A percentile compares a stretch with the other conserved stretches of the same genome.
Evolutionary conservation across 169 alveolate species (phyloP).

Genomic region (Plasmodium vivax): DNA sequence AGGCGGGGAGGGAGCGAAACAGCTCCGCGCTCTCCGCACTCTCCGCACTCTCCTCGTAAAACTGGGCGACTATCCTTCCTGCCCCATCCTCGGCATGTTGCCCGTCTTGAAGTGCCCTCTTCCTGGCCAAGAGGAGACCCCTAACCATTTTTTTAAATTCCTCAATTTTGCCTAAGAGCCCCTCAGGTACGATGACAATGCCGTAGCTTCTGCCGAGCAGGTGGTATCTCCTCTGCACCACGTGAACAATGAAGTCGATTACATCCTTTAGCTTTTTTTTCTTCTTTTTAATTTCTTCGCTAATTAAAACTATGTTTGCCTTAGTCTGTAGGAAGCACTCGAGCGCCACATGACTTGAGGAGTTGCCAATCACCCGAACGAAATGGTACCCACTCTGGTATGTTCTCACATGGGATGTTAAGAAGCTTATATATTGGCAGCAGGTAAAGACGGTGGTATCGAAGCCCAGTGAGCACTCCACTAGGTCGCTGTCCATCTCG

Average conservation of each 20-base stretch:
- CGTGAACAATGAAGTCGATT: slow-evolving; percentile 85
- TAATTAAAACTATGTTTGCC: slow-evolving; percentile 91
- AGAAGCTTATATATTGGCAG: slow-evolving; percentile 92
- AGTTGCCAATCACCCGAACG: slow-evolving; percentile 94
- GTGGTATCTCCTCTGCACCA: slow-evolving; percentile 86
- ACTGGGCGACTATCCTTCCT: background rate
- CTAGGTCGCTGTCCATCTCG: slow-evolving; percentile 92
- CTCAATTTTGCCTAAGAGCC: slow-evolving; percentile 92
- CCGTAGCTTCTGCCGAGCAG: slow-evolving; percentile 90
- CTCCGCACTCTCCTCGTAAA: background rate
- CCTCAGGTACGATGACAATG: slow-evolving; percentile 94
- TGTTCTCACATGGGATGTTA: slow-evolving; percentile 88
- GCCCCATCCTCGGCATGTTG: background rate
- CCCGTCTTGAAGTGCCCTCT: slow-evolving; percentile 25
- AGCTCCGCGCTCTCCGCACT: slow-evolving; percentile 40
- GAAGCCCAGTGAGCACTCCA: slow-evolving; percentile 95
- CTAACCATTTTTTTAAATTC: slow-evolving; percentile 90
- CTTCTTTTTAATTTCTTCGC: slow-evolving; percentile 91
- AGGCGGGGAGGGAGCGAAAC: slow-evolving; percentile 87
- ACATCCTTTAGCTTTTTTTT: slow-evolving; percentile 86
- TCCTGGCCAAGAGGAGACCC: slow-evolving; percentile 89
- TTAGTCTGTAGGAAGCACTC: slow-evolving; percentile 94
- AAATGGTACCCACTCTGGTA: slow-evolving; percentile 92
- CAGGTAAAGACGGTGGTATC: slow-evolving; percentile 96
- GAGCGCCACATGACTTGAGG: slow-evolving; percentile 95